Base-by-base conservation (phyloP, 257 asterid species). In the Cinchona pubescens region DNA sequence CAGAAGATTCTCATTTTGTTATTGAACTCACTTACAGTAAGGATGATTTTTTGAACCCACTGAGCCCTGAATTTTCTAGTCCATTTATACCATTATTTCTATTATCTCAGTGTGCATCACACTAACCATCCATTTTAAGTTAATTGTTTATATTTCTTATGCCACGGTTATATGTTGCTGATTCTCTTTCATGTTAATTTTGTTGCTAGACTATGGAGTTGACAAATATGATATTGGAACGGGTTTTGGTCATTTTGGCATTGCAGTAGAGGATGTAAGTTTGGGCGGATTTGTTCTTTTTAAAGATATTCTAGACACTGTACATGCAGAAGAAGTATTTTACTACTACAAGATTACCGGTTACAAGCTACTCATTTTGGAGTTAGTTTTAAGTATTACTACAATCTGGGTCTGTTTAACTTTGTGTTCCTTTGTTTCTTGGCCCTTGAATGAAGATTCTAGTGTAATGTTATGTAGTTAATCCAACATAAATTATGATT, bases 211-310 rank as follows among this genome's bases (percentile, higher is more conserved):
- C 79, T 95, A 92, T 85, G 99, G 99, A 73, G 87, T 92, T 78
- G 99, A 95, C 75, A 88, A 87, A 55, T 95, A 95, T 84, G 97
- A 95, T 76, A 90, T 95, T 53, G 99, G 98, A 69, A 67, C 89
- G 74, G 99, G 87, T 48, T 95, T 91, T 85, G 98, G 98, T 71
- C 99, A 95, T 83, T 95, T 95, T 72, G 98, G 97, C 74, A 86
- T 95, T 59, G 97, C 99, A 56, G 97, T 92, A 40, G 98, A 95
- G 69, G 99, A 95, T 87, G 99, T 95, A 86, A 90, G 99, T 83
- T 76, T 75, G 72, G 42, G 21, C 81, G 38, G 19, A 71, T 67
- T 82, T 30, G 15, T 66, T n/a, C 55, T 70, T 46, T 8, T 9
- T 32, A 45, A 16, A 76, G 38, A 45, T 18, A 40, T 27, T 42